Evolutionary conservation across 2,329 filamentous ascomycete genomes (phyloP).

Genomic region (Aspergillus texensis): DNA sequence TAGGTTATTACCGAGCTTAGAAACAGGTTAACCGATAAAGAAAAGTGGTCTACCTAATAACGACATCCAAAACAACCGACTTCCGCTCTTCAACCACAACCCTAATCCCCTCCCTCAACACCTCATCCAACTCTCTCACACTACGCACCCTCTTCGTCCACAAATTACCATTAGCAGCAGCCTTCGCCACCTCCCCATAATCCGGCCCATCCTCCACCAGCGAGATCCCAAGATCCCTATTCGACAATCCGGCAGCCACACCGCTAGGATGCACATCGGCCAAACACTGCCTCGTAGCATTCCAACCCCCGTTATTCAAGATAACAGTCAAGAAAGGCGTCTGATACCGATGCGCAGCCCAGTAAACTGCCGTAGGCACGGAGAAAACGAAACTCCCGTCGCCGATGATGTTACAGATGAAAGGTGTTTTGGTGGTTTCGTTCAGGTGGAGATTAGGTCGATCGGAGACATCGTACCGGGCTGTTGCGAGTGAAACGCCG

Average conservation of each 20-base stretch:
- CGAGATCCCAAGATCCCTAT: constrained; percentile 23
- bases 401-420: constrained; percentile 49
- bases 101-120: constrained; percentile 15
- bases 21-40: too few species aligned
- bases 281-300: constrained; percentile 23
- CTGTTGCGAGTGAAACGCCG: constrained; percentile 70
- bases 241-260: constrained; percentile 16
- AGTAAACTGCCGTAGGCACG: constrained; percentile 66
- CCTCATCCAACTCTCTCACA: constrained; percentile 18
- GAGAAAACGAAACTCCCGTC: constrained; percentile 68
- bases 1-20: too few species aligned
- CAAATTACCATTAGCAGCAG: constrained; percentile 24
- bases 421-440: not conserved
- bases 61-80: constrained; percentile 22
- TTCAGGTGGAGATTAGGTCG: not conserved
- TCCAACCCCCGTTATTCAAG: constrained; percentile 70
- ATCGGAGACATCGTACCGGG: constrained; percentile 3
- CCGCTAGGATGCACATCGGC: constrained; percentile 24
- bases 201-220: constrained; percentile 24
- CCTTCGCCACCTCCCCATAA: constrained; percentile 25
- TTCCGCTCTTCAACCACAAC: not conserved
- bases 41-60: constrained; percentile 12
- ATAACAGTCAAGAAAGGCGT: constrained; percentile 67
- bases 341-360: constrained; percentile 65
- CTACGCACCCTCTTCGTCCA: constrained; percentile 22